A percentile compares a stretch with the other conserved stretches of the same genome.
Conservation (phyloP, 2,329 filamentous ascomycete species). For the Fusarium newnesense region DNA sequence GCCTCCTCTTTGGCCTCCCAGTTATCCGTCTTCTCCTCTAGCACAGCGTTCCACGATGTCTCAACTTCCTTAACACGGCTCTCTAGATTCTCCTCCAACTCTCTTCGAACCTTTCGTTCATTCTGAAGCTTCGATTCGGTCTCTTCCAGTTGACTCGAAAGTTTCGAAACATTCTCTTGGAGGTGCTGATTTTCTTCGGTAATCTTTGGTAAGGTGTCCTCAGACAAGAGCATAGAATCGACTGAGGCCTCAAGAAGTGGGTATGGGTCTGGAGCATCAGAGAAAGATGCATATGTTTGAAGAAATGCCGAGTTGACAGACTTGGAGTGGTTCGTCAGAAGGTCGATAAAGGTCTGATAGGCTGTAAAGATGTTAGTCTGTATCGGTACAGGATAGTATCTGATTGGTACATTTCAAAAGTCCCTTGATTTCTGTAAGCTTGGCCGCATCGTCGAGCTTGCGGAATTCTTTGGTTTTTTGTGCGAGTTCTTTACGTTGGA, state of each 20-base stretch:
- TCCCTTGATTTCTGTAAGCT: constrained; percentile 88
- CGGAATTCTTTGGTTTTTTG: constrained; percentile 99
- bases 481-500: constrained; percentile 96
- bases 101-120: constrained; percentile 77
- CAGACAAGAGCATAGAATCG: constrained; percentile 89
- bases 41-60: constrained; percentile 85
- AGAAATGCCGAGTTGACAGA: constrained; percentile 92
- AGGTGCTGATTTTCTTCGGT: constrained; percentile 89
- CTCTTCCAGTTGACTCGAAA: constrained; percentile 85
- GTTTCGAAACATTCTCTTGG: constrained; percentile 78
- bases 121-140: constrained; percentile 82
- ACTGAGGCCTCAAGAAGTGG: constrained; percentile 95
- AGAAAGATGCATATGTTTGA: constrained; percentile 90
- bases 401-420: constrained; percentile 77
- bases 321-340: constrained; percentile 95
- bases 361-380: constrained; percentile 60
- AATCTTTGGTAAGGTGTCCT: constrained; percentile 91
- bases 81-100: constrained; percentile 81
- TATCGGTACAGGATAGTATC: neutral
- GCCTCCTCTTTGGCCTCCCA: constrained; percentile 94
- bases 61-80: constrained; percentile 89
- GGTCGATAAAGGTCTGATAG: constrained; percentile 97
- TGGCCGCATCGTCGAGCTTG: constrained; percentile 89
- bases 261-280: constrained; percentile 96
- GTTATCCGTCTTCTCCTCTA: constrained; percentile 95